These are phyloP conservation scores for Pyricularia grisea DNA, from an alignment of 2,329 filamentous ascomycete genomes.

Conservation along the genomic window DNA sequence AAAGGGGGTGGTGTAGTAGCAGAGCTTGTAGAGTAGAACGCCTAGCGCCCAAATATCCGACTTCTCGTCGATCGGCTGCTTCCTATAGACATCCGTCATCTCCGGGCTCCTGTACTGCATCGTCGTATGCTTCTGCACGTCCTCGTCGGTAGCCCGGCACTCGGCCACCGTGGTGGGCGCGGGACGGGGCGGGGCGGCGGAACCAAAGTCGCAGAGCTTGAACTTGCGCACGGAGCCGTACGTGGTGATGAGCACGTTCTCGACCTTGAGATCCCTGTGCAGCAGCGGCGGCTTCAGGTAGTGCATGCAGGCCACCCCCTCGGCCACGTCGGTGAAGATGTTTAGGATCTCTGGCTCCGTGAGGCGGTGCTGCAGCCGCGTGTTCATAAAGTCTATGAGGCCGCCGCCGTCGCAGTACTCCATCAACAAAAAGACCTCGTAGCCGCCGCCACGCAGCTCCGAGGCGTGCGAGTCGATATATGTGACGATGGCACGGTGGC, in stretches of 20 bases:
- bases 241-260: conserved; percentile 85
- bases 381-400: conserved; percentile 99
- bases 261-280: conserved; percentile 93
- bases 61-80: conserved; percentile 95
- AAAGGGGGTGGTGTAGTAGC: conserved; percentile 98
- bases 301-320: conserved; percentile 98
- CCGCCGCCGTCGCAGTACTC: conserved; percentile 93
- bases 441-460: conserved; percentile 83
- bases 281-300: conserved; percentile 90
- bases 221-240: conserved; percentile 59
- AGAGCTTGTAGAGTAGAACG: conserved; percentile 92
- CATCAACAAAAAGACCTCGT: conserved; percentile 98
- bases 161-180: conserved; percentile 82
- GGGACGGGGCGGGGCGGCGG: conserved; percentile 71
- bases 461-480: conserved; percentile 98
- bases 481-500: conserved; percentile 89
- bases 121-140: conserved; percentile 93
- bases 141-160: conserved; percentile 88
- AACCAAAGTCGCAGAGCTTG: conserved; percentile 98
- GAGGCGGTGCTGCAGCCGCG: conserved; percentile 85
- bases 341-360: conserved; percentile 96
- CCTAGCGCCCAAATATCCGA: conserved; percentile 97
- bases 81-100: conserved; percentile 97
- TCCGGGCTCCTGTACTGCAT: conserved; percentile 96
- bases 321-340: conserved; percentile 92